Percentiles rank a stretch among this genome's conserved stretches.
Evolutionary conservation across 441 rosid genomes (phyloP).

Genomic region (Sinapis alba): DNA sequence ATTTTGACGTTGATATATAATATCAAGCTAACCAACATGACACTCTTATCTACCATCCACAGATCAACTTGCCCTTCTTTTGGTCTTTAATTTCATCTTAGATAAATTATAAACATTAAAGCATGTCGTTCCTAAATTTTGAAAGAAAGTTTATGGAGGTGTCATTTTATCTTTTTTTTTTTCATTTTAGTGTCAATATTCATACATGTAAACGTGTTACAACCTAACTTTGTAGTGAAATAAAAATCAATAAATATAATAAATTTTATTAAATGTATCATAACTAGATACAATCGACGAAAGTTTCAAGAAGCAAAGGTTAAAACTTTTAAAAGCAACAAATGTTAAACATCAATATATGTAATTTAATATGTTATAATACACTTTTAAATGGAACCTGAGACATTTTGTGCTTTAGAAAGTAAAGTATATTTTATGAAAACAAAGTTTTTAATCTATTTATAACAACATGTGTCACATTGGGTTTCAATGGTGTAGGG

Average conservation of each 20-base stretch:
- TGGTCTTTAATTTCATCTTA: neutral
- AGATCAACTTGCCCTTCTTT: neutral
- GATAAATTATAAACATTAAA: neutral
- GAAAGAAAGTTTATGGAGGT: neutral
- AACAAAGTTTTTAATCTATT: too few species aligned
- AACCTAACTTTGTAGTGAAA: neutral
- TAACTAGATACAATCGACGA: neutral
- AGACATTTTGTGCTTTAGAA: too few species aligned
- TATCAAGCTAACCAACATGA: too few species aligned
- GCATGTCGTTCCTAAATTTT: neutral
- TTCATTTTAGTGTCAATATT: neutral
- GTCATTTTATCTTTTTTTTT: neutral
- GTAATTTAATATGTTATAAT: neutral
- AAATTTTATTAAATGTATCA: neutral
- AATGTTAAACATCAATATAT: neutral
- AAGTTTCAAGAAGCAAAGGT: neutral
- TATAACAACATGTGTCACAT: too few species aligned
- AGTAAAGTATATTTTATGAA: too few species aligned
- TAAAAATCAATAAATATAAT: neutral
- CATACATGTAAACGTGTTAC: neutral
- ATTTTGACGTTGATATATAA: too few species aligned
- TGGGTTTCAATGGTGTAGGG: too few species aligned
- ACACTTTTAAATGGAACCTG: neutral
- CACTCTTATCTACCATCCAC: slow-evolving; percentile 7
- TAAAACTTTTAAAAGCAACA: neutral